These are phyloP conservation scores for Botrytis medusae DNA, from an alignment of 2,329 filamentous ascomycete species.

Conservation along the genomic window DNA sequence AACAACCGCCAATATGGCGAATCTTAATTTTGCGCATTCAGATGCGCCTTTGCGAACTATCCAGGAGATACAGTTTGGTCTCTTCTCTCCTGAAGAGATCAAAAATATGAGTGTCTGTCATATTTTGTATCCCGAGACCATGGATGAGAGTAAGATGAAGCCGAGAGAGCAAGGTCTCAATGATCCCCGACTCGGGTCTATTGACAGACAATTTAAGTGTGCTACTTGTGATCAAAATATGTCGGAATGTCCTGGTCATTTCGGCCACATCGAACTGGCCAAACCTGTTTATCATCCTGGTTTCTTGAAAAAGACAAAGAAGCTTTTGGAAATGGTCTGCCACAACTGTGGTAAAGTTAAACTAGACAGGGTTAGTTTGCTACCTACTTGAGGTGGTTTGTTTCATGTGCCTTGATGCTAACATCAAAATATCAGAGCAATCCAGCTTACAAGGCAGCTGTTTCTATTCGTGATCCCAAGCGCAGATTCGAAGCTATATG, in stretches of 20 bases:
- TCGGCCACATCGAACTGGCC: conserved; percentile 96
- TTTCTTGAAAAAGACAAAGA: conserved; percentile 99
- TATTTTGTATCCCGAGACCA: conserved; percentile 97
- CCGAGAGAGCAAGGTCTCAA: conserved; percentile 91
- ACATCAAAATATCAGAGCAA: conserved; percentile 69
- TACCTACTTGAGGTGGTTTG: conserved; percentile 56
- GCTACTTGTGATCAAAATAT: conserved; percentile 95
- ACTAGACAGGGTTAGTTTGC: conserved; percentile 91
- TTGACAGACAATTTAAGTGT: conserved; percentile 93
- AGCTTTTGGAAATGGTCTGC: conserved; percentile 97
- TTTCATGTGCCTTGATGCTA: conserved; percentile 57
- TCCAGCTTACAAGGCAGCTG: conserved; percentile 76
- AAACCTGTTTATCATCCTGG: conserved; percentile 93
- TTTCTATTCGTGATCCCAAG: conserved; percentile 87
- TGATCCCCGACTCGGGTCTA: conserved; percentile 92
- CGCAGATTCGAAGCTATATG: conserved; percentile 90
- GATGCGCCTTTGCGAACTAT: conserved; percentile 96
- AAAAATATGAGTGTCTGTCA: conserved; percentile 98
- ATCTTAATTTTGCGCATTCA: conserved; percentile 85
- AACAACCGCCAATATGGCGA: conserved; percentile 69
- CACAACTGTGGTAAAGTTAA: conserved; percentile 98
- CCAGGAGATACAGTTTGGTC: conserved; percentile 98
- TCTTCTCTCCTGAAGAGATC: conserved; percentile 97
- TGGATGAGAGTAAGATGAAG: conserved; percentile 92
- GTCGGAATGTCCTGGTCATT: conserved; percentile 95